These are phyloP conservation scores for Moricandia arvensis DNA, from an alignment of 345 rosid species.

Conservation along the genomic window DNA sequence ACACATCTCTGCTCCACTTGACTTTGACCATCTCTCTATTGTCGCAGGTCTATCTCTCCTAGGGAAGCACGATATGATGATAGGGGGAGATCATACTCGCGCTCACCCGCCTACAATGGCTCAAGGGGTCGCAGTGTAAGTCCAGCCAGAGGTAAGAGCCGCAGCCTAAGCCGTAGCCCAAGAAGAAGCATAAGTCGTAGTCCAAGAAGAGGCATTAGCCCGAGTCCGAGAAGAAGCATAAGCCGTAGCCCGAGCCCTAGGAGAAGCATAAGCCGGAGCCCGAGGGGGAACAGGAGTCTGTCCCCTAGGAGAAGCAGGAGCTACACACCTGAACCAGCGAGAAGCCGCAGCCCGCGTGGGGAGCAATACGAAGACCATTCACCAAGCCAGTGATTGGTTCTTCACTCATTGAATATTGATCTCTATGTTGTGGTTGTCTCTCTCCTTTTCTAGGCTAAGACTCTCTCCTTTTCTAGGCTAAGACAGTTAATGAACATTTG, in stretches of 20 bases:
- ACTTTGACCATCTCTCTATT: constrained; percentile 5
- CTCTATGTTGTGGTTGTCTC: background rate
- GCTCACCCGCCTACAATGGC: constrained; percentile 70
- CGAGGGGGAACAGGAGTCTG: background rate
- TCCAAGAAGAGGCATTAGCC: constrained; percentile 41
- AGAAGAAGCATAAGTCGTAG: constrained; percentile 48
- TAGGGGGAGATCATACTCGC: no score
- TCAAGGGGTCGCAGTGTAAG: constrained; percentile 40
- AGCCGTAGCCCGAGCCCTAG: background rate
- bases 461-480: no score
- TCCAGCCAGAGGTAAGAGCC: constrained; percentile 41
- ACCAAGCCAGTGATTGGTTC: constrained; percentile 54
- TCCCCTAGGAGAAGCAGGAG: constrained; percentile 31
- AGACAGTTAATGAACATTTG: no score
- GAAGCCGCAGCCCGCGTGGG: constrained; percentile 20
- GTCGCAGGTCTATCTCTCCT: constrained; percentile 68
- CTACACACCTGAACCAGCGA: constrained; percentile 27
- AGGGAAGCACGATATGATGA: constrained; percentile 44
- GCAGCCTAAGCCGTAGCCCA: constrained; percentile 39
- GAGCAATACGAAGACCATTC: constrained; percentile 50
- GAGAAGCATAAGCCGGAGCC: constrained; percentile 26
- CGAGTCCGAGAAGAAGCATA: constrained; percentile 25
- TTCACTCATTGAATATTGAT: background rate
- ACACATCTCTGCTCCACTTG: no score
- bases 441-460: no score